These are phyloP conservation scores for Penicillium verhagenii DNA, from an alignment of 495 filamentous ascomycete species.

Conservation along the genomic window DNA sequence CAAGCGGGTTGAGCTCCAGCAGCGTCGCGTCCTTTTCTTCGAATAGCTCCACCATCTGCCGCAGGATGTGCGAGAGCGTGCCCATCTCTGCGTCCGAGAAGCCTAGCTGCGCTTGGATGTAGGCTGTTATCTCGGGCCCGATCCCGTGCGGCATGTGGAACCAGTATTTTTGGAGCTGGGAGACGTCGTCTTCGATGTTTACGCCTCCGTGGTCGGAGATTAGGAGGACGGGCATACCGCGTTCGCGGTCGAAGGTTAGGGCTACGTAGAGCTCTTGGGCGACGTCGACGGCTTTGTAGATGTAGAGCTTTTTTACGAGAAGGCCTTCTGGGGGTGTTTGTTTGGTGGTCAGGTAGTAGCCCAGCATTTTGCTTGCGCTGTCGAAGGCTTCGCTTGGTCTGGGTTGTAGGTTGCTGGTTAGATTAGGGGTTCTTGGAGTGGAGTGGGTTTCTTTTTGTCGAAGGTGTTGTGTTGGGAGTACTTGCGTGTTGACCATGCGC, in stretches of 20 bases:
- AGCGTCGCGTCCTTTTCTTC: slow-evolving; percentile 34
- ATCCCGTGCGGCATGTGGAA: slow-evolving; percentile 26
- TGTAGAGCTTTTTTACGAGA: slow-evolving; percentile 33
- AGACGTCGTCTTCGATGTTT: slow-evolving; percentile 32
- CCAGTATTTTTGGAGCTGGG: slow-evolving; percentile 26
- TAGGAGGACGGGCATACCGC: slow-evolving; percentile 24
- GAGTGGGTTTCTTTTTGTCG: too few species aligned
- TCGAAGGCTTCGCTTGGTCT: slow-evolving; percentile 31
- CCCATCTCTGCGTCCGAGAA: slow-evolving; percentile 27
- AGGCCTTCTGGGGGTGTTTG: slow-evolving; percentile 32
- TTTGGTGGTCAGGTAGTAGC: slow-evolving; percentile 28
- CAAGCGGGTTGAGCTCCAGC: slow-evolving; percentile 36
- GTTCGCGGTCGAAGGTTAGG: slow-evolving; percentile 34
- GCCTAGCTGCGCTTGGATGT: slow-evolving; percentile 23
- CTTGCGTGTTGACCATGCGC: slow-evolving; percentile 28
- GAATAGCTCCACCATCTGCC: slow-evolving; percentile 29
- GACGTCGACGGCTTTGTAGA: slow-evolving; percentile 29
- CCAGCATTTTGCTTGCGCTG: slow-evolving; percentile 35
- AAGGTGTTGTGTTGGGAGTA: too few species aligned
- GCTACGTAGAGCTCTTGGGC: slow-evolving; percentile 34
- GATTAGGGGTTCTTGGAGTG: too few species aligned
- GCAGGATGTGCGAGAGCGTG: slow-evolving; percentile 20
- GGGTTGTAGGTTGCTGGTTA: too few species aligned
- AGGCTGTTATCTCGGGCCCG: slow-evolving; percentile 18
- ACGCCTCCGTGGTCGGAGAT: slow-evolving; percentile 31